phyloP scores from a whole-genome alignment of 2,329 filamentous ascomycete species.

The Pseudocercospora macadamiae region DNA sequence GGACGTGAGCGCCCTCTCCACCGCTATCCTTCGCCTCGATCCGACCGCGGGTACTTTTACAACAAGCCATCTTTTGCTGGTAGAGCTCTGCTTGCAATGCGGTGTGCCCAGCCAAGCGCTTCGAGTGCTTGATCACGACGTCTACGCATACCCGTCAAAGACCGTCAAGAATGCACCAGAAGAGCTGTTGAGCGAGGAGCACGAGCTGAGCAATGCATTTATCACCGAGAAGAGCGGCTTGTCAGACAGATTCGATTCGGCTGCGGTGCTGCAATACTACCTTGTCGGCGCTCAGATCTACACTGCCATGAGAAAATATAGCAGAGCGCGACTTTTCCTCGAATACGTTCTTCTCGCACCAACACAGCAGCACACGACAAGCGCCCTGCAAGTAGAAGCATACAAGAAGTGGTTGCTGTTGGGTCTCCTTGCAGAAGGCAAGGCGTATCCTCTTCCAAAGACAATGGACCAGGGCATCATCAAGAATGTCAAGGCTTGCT shows the following conservation, averaged over 20 bases:
- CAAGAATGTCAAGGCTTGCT: constrained; percentile 61
- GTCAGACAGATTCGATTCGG: constrained; percentile 54
- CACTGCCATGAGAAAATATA: constrained; percentile 47
- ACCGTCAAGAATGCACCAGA: constrained; percentile 41
- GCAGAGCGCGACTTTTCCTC: constrained; percentile 50
- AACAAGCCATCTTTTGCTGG: constrained; percentile 61
- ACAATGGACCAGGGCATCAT: constrained; percentile 58
- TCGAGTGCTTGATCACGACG: constrained; percentile 65
- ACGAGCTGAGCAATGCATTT: constrained; percentile 56
- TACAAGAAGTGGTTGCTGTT: constrained; percentile 91
- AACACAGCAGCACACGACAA: constrained; percentile 65
- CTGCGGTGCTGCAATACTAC: constrained; percentile 60
- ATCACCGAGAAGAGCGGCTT: constrained; percentile 64
- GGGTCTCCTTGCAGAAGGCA: constrained; percentile 71
- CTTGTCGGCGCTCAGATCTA: constrained; percentile 53
- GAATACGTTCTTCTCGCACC: constrained; percentile 66
- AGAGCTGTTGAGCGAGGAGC: constrained; percentile 45
- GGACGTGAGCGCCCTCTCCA: constrained; percentile 42
- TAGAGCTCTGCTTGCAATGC: constrained; percentile 60
- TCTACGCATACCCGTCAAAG: constrained; percentile 64
- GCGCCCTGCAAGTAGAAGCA: constrained; percentile 76
- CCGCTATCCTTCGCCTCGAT: constrained; percentile 67
- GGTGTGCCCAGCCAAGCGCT: constrained; percentile 59
- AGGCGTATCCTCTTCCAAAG: constrained; percentile 58
- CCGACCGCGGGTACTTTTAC: constrained; percentile 69